Base-by-base conservation (phyloP, 768 basidiomycete species). In the Lactarius evosmus region DNA sequence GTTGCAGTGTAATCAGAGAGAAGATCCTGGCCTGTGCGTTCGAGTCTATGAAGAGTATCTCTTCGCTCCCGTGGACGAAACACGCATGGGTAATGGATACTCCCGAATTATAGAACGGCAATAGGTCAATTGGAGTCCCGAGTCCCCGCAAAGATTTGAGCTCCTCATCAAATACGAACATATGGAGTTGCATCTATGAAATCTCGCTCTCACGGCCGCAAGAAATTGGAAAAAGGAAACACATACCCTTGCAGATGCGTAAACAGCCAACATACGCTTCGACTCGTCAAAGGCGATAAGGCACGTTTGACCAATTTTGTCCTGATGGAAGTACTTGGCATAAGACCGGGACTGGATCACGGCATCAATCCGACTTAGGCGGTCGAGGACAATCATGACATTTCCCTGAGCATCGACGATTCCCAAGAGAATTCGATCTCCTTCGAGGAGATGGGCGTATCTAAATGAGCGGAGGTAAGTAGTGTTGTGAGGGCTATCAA, bases 41-140 rank as follows among this genome's bases (percentile, higher is more conserved):
- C 1, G 76, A 75, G 61, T 86, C 85, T 1, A 85, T 72, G 0
- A 86, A 69, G 0, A 83, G 65, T 4, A 86, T 60, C 56, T 87
- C 85, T 66, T 86, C 85, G 36, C 70, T 78, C 6, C 82, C 81
- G 50, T 73, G 72, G 1, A 83, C 74, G 65, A 85, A 84, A 36
- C 78, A 75, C 1, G 79, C 75, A 16, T 74, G 74, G 0, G 55
- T 63, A 22, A 85, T 75, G 4, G 57, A 55, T 0, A 66, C 29
- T 5, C 66, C 68, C 0, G 69, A 3, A 16, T 68, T 54, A 66
- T 82, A 84, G 81, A 83, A 85, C 0, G 66, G 58, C 6, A 58
- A 66, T 8, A 86, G 74, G 33, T 79, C 75, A 5, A 81, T 72
- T 0, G 78, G 55, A 7, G 71, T 77, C 2, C 82, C 83, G 53